Conservation (phyloP, 192 early-diverging fungal species). For the Tieghemiomyces parasiticus region DNA sequence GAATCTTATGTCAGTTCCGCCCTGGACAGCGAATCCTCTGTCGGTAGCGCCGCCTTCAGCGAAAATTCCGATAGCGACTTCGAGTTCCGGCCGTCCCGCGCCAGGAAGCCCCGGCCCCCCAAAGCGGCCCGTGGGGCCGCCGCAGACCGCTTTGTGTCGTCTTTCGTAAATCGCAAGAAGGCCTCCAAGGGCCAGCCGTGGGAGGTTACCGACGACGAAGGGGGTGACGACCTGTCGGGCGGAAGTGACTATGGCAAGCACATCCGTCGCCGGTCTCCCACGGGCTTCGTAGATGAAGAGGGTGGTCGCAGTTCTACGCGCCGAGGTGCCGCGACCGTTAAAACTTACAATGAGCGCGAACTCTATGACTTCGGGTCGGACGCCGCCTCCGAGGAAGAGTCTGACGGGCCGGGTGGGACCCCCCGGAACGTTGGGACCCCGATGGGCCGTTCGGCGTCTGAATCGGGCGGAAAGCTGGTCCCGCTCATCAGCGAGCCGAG, state of each 20-base stretch:
- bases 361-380: constrained; percentile 23
- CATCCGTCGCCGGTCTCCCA: too few relatives aligned
- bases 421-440: background rate
- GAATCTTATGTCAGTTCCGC: too few relatives aligned
- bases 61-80: constrained; percentile 9
- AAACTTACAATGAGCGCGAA: constrained; percentile 30
- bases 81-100: constrained; percentile 1
- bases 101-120: too few relatives aligned
- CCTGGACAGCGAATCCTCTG: background rate
- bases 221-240: background rate
- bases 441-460: constrained; percentile 10
- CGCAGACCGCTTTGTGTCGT: too few relatives aligned
- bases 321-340: constrained; percentile 16
- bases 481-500: constrained; percentile 24
- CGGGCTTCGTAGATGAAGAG: too few relatives aligned
- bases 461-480: constrained; percentile 16
- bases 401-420: constrained; percentile 4
- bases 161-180: too few relatives aligned
- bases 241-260: background rate
- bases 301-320: constrained; percentile 5
- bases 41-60: background rate
- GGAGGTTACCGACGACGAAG: too few relatives aligned
- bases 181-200: too few relatives aligned
- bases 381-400: constrained; percentile 22
- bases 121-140: too few relatives aligned